Percentiles rank a stretch among this genome's conserved stretches.
These are phyloP conservation scores for Kuraishia floccosa DNA, from an alignment of 805 yeast genomes.

Conservation along the genomic window DNA sequence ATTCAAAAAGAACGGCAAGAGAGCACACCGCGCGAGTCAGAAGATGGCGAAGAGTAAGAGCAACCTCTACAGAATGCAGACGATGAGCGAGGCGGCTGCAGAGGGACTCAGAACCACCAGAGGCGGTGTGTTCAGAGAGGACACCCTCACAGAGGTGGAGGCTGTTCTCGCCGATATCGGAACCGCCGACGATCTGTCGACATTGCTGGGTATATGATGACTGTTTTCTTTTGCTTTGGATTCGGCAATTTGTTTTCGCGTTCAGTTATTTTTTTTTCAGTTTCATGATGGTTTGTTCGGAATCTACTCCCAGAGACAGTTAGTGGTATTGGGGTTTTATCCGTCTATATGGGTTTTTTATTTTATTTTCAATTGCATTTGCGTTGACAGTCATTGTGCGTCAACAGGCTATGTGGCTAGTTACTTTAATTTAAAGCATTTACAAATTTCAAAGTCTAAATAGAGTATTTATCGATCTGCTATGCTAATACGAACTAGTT, in stretches of 20 bases:
- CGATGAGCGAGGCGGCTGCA: conserved; percentile 62
- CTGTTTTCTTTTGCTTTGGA: too few species aligned
- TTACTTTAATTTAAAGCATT: not conserved
- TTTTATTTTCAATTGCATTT: too few species aligned
- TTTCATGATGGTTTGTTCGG: too few species aligned
- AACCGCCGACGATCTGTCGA: conserved; percentile 25
- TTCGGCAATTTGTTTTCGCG: too few species aligned
- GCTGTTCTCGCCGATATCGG: conserved; percentile 48
- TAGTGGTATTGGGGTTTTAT: too few species aligned
- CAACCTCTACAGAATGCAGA: conserved; percentile 44
- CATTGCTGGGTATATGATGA: too few species aligned
- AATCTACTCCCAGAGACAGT: too few species aligned
- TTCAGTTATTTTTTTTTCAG: too few species aligned
- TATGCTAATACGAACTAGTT: not conserved
- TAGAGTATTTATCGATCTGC: not conserved
- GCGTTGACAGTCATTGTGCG: too few species aligned
- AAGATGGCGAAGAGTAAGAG: conserved; percentile 14
- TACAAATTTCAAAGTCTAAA: not conserved
- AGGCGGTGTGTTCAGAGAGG: conserved; percentile 68
- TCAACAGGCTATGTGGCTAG: not conserved
- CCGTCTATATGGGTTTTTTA: too few species aligned
- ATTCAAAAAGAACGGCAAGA: conserved; percentile 3
- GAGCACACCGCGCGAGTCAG: too few species aligned
- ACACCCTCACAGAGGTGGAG: conserved; percentile 64
- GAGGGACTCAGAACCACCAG: conserved; percentile 70